Base-by-base conservation (phyloP, 2,329 filamentous ascomycete genomes). In the Herpotrichia juniperi region DNA sequence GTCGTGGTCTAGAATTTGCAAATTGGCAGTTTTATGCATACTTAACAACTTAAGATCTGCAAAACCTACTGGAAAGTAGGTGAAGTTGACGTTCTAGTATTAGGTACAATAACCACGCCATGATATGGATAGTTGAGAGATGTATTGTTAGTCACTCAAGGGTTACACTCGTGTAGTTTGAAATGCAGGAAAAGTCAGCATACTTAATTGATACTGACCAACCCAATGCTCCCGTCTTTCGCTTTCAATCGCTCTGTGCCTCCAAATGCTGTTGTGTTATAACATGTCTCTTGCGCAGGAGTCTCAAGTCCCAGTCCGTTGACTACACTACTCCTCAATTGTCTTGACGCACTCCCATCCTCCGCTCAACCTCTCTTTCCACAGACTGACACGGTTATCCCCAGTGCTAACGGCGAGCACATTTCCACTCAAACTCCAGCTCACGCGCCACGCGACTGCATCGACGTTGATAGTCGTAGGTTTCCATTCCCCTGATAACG, bases 321-420 rank as follows among this genome's bases (percentile, higher is more conserved):
- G 9, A 24, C 12, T n/a, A 21, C 37, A 22, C 19, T 71, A 96
- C 78, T 96, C 91, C 74, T 96, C 93, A 72, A 99, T 93, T 53
- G 91, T 92, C 84, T 96, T 97, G 61, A 97, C 91, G 68, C 90
- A 91, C 77, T 97, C 93, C 94, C 94, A 99, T 71, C 96, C 91
- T 49, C 94, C 94, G 73, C 89, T 90, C 64, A 99, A 80, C 73
- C 96, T 96, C 83, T 99, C 94, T 83, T 97, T 99, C 93, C 93
- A 99, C 74, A 99, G 77, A 48, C 89, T 96, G 50, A 99, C 93
- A 79, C 96, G 93, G 81, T 99, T 99, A 77, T 99, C 93, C 22
- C 89, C 91, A 32, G 91, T 91, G 71, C 90, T 94, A 57, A 97
- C 91, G 9, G 94, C 94, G 65, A 99, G 81, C 17, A 97, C 93